Evolutionary conservation across 1,284 basidiomycete species (phyloP).

Genomic region (Fistulinella staudtii): DNA sequence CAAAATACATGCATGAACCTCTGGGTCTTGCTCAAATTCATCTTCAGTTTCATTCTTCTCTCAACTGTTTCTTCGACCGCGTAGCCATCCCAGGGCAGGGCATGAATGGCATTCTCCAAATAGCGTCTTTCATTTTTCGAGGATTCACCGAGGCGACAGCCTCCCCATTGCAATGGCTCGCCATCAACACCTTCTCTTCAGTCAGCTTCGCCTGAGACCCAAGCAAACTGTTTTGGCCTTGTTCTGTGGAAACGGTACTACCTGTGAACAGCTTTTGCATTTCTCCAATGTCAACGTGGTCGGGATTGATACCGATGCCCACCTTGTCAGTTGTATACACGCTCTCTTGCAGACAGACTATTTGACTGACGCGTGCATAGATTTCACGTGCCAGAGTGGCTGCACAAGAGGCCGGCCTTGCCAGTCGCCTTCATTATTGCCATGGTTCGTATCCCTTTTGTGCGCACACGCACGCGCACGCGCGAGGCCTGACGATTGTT

Average conservation of each 20-base stretch:
- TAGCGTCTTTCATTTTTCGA: slow-evolving; percentile 13
- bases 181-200: slow-evolving; percentile 12
- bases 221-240: slow-evolving; percentile 11
- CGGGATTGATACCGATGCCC: slow-evolving; percentile 9
- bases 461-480: background rate
- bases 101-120: slow-evolving; percentile 30
- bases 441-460: slow-evolving; percentile 1
- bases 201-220: slow-evolving; percentile 10
- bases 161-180: slow-evolving; percentile 10
- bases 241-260: slow-evolving; percentile 10
- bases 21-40: background rate
- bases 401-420: slow-evolving; percentile 4
- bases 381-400: slow-evolving; percentile 5
- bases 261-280: slow-evolving; percentile 7
- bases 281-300: slow-evolving; percentile 13
- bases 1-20: background rate
- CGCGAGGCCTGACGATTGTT: background rate
- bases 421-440: slow-evolving; percentile 4
- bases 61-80: background rate
- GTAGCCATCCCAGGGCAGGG: background rate
- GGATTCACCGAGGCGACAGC: slow-evolving; percentile 7
- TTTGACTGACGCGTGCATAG: background rate
- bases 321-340: slow-evolving; percentile 1
- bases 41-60: background rate
- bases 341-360: background rate